These are phyloP conservation scores for Aspergillus pseudotamarii DNA, from an alignment of 2,329 filamentous ascomycete species.

Conservation along the genomic window DNA sequence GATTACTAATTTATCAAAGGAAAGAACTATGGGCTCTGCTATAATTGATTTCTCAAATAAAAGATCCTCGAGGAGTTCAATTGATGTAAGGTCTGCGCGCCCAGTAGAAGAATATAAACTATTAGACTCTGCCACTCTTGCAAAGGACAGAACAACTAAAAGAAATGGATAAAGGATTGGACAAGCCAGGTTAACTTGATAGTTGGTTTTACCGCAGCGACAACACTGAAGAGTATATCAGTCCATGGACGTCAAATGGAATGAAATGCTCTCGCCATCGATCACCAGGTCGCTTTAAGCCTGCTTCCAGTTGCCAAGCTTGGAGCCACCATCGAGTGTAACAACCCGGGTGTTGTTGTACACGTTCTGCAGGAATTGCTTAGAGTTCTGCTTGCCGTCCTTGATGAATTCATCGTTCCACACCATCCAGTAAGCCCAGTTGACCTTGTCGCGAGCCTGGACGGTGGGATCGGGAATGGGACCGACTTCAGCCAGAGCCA, in stretches of 20 bases:
- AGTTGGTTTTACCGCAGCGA: neutral
- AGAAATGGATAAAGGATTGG: neutral
- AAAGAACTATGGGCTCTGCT: neutral
- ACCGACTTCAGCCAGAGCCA: constrained; percentile 7
- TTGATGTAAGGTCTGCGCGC: neutral
- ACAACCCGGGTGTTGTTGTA: neutral
- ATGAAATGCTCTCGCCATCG: neutral
- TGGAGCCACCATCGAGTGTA: neutral
- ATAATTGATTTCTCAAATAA: neutral
- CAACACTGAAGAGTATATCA: neutral
- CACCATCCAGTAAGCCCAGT: constrained; percentile 8
- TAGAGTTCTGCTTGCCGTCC: constrained; percentile 6
- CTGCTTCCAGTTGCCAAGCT: neutral
- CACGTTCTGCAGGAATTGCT: neutral
- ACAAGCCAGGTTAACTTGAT: neutral
- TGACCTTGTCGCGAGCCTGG: neutral
- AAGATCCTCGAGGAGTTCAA: neutral
- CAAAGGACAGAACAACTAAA: neutral
- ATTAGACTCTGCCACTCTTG: neutral
- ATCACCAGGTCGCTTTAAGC: neutral
- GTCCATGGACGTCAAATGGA: neutral
- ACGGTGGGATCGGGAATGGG: constrained; percentile 3
- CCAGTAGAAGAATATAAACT: neutral
- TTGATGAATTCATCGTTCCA: constrained; percentile 11
- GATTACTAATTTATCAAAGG: neutral